Evolutionary conservation across 345 rosid genomes (phyloP).

Genomic region (Eucalyptus marginata): DNA sequence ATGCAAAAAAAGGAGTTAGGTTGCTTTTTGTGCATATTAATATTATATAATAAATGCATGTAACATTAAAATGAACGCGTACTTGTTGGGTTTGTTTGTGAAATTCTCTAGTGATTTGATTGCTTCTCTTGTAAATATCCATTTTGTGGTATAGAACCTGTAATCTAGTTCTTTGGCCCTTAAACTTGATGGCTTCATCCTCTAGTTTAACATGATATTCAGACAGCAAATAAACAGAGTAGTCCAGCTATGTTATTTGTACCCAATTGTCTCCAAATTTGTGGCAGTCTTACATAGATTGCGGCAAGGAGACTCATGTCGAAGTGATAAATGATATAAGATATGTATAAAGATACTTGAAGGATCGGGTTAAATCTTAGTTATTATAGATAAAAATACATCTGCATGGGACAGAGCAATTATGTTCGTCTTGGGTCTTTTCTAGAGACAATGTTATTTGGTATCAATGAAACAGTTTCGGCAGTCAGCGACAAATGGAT

Average conservation of each 20-base stretch:
- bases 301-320: not conserved
- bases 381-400: not conserved
- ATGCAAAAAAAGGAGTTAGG: conserved; percentile 65
- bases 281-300: not conserved
- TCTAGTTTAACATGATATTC: not conserved
- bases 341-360: not conserved
- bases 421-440: not conserved
- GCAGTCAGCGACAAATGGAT: not conserved
- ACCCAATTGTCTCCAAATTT: not conserved
- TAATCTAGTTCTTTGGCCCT: not conserved
- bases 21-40: conserved; percentile 1
- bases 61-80: not conserved
- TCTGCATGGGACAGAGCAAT: not conserved
- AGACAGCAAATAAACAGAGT: not conserved
- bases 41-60: not conserved
- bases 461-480: not conserved
- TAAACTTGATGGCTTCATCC: not conserved
- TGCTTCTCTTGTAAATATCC: not conserved
- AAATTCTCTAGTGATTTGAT: not conserved
- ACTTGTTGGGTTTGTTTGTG: not conserved
- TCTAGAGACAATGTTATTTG: not conserved
- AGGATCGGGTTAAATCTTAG: not conserved
- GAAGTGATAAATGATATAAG: not conserved
- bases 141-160: not conserved
- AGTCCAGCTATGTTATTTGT: not conserved